Evolutionary conservation across 1,284 basidiomycete genomes (phyloP), one percentile per base, ranked within the genome.

Genomic region (Malassezia brasiliensis): DNA sequence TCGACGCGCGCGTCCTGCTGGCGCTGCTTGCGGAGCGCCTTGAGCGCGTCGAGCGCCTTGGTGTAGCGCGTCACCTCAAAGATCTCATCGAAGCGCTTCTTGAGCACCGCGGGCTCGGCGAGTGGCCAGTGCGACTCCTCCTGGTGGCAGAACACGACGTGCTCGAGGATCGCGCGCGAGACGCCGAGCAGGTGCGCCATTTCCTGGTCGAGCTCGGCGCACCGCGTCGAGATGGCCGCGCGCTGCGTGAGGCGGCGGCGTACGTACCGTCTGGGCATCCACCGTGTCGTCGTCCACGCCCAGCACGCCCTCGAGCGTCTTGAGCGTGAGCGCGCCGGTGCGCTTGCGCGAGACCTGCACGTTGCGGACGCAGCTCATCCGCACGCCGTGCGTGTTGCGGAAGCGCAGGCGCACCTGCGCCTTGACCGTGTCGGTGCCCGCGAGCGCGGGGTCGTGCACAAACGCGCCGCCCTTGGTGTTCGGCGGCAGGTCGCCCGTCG

Each of bases 91-190:
- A 94, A 96, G 75, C 94, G 94, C 80, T 96, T 96, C 80, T 99
- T 98, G 38, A 99, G 77, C 1, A 83, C 82, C 0, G 88, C 79
- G 0, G 93, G 87, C 68, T 98, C 94, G 0, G 90, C 82, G 12
- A 99, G 80, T 0, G 94, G 94, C 94, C 94, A 99, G 69, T 90
- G 96, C 0, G 89, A 91, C 56, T 99, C 94, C 71, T 99, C 94
- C 77, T 99, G 94, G 76, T 99, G 94, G 76, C 94, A 99, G 72
- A 99, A 98, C 59, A 99, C 96, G 68, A 98, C 93, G 72, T 96
- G 96, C 70, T 98, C 93, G 19, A 98, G 83, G 46, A 99, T 93
- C 7, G 91, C 85, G 75, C 89, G 91, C 11, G 90, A 94, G 2
- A 98, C 93, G 40, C 94, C 94, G n/a, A 98, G 63, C 14, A 67